phyloP scores from a whole-genome alignment of 129 eudicot species.

The Artemisia argyi region DNA sequence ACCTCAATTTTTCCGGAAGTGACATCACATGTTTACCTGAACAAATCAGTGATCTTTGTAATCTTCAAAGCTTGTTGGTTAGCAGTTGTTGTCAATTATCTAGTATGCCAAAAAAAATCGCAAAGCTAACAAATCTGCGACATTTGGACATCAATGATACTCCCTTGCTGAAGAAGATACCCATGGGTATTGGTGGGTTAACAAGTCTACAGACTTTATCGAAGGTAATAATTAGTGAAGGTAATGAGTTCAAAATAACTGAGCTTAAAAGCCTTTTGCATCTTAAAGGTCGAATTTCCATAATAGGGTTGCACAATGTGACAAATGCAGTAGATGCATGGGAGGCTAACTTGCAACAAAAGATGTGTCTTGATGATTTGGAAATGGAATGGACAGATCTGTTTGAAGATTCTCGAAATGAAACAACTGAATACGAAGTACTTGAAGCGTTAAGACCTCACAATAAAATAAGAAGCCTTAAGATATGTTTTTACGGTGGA shows the following conservation, averaged over 20 bases:
- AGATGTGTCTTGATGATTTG: conserved; percentile 32
- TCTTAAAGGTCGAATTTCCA: conserved; percentile 36
- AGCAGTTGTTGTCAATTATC: conserved; percentile 22
- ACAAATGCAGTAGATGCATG: conserved; percentile 32
- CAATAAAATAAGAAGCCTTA: conserved; percentile 24
- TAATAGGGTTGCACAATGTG: conserved; percentile 43
- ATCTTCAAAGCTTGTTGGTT: conserved; percentile 40
- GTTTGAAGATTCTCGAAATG: conserved; percentile 18
- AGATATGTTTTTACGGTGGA: conserved; percentile 32
- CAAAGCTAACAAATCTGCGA: conserved; percentile 31
- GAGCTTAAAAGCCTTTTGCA: conserved; percentile 29
- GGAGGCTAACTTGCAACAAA: conserved; percentile 41
- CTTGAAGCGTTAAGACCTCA: conserved; percentile 39
- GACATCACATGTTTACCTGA: conserved; percentile 32
- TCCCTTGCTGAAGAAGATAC: conserved; percentile 34
- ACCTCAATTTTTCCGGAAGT: conserved; percentile 31
- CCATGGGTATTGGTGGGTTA: conserved; percentile 38
- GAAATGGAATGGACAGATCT: conserved; percentile 39
- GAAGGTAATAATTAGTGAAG: conserved; percentile 25
- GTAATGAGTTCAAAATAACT: conserved; percentile 24
- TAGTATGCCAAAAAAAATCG: conserved; percentile 29
- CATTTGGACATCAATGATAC: conserved; percentile 46
- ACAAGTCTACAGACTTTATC: conserved; percentile 40
- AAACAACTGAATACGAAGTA: conserved; percentile 28
- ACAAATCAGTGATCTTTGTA: conserved; percentile 27